Percentiles rank a stretch among this genome's conserved stretches.
Conservation (phyloP, 1,284 basidiomycete genomes). For the Gastroboletus turbinatus region DNA sequence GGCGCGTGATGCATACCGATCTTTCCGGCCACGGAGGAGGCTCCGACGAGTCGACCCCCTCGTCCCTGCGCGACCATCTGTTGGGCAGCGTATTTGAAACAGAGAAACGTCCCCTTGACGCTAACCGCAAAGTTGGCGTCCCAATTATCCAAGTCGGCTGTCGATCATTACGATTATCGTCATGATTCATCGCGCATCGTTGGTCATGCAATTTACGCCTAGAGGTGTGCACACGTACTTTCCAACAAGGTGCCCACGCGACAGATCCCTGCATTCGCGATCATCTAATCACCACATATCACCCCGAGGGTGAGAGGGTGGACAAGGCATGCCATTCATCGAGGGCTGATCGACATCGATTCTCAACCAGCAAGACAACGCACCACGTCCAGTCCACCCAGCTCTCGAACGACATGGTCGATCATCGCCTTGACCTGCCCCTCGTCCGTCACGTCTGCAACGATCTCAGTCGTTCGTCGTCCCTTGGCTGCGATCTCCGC, state of each 20-base stretch:
- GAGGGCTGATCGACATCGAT: neutral
- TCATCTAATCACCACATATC: constrained; percentile 14
- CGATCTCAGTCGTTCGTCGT: constrained; percentile 28
- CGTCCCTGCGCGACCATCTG: constrained; percentile 46
- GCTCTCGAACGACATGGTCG: constrained; percentile 8
- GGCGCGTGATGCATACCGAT: neutral
- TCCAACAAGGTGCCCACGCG: constrained; percentile 5
- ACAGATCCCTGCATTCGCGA: constrained; percentile 26
- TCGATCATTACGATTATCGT: neutral
- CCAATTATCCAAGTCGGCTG: neutral
- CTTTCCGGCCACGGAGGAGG: constrained; percentile 27
- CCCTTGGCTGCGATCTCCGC: constrained; percentile 34
- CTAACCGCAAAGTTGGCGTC: constrained; percentile 10
- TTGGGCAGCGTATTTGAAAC: constrained; percentile 37
- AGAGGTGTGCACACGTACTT: constrained; percentile 4
- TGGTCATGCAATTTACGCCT: neutral
- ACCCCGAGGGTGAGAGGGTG: neutral
- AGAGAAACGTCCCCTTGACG: constrained; percentile 23
- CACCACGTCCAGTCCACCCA: constrained; percentile 19
- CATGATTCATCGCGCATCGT: neutral
- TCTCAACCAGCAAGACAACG: constrained; percentile 5
- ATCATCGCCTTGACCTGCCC: constrained; percentile 39
- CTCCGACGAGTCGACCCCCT: constrained; percentile 42
- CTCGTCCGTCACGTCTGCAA: constrained; percentile 39
- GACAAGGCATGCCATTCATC: neutral